Base-by-base conservation (phyloP, 176 grass and related monocot genomes). In the Triticum dicoccoides region DNA sequence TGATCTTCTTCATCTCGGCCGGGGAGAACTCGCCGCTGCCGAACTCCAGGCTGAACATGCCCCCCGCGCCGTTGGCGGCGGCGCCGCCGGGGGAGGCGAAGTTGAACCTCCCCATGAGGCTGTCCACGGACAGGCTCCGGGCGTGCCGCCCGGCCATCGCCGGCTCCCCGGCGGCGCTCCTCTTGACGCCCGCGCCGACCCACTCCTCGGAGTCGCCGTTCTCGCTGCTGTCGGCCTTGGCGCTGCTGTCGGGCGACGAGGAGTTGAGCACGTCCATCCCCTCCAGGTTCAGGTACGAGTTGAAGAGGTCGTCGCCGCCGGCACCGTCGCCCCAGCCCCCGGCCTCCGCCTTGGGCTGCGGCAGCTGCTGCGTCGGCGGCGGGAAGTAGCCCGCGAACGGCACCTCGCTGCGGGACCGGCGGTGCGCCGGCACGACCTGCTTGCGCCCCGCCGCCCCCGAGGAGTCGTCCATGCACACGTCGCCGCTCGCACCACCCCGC, bases 1-100 rank as follows among this genome's bases (percentile, higher is more conserved):
- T 89, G 85, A 99, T 97, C 90, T 97, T 99, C 92, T 94, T 99
- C 97, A 97, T 99, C 91, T 99, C 97, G 52, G n/a, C 33, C 5
- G 94, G 66, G 58, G 72, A 87, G 75, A 99, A 99, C 81, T 97
- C 94, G 62, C 87, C 92, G 90, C 83, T 93, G n/a, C 97, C 94
- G 41, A 99, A 94, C 47, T 99, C 97, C 44, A 97, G 81, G 80
- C 85, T 93, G 85, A 99, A 99, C 81, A 85, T 86, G 65, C 71
- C 52, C 9, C 86, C 70, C 25, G 82, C 69, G 21, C 41, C 52
- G 33, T 21, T 11, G 81, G 66, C 80, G 81, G 66, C 80, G 35
- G 63, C 5, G 75, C 38, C 11, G 59, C 37, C 4, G 44, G 39
- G 71, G 45, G 67, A 27, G 0, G 80, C 83, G 80, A 94, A 97